These are phyloP conservation scores for Solanum hybrid DNA, from an alignment of 305 asterid genomes.

Conservation along the genomic window DNA sequence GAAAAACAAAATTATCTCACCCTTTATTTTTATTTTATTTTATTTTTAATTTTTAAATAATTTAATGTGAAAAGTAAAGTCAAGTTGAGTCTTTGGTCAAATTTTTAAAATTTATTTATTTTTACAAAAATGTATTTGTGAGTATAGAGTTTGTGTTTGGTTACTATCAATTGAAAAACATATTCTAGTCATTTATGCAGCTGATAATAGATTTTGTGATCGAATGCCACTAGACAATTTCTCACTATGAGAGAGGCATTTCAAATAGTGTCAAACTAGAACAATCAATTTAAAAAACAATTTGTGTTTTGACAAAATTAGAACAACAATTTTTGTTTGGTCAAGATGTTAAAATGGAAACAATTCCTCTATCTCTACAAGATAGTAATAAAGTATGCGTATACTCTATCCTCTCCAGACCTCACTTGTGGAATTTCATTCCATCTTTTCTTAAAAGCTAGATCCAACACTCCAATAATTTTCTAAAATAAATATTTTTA, in stretches of 20 bases:
- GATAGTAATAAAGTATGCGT: rapidly evolving
- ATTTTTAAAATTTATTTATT: too few species aligned
- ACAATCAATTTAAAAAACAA: neutral
- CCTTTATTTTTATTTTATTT: neutral
- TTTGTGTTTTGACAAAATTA: neutral
- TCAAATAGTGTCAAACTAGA: neutral
- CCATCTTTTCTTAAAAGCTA: neutral
- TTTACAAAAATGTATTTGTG: neutral
- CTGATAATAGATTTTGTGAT: neutral
- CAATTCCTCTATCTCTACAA: neutral
- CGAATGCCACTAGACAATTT: too few species aligned
- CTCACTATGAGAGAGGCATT: neutral
- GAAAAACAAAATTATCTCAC: neutral
- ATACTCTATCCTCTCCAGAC: too few species aligned
- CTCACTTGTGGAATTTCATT: neutral
- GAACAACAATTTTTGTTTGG: neutral
- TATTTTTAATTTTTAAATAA: too few species aligned
- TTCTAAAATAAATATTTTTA: neutral
- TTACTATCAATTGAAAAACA: neutral
- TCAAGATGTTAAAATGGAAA: neutral
- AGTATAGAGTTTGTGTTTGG: neutral
- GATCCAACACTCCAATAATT: neutral
- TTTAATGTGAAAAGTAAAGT: neutral
- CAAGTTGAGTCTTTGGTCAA: neutral
- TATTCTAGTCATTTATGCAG: too few species aligned